phyloP scores from a whole-genome alignment of 352 stramenopile genomes.

The Pythium aquatile region DNA sequence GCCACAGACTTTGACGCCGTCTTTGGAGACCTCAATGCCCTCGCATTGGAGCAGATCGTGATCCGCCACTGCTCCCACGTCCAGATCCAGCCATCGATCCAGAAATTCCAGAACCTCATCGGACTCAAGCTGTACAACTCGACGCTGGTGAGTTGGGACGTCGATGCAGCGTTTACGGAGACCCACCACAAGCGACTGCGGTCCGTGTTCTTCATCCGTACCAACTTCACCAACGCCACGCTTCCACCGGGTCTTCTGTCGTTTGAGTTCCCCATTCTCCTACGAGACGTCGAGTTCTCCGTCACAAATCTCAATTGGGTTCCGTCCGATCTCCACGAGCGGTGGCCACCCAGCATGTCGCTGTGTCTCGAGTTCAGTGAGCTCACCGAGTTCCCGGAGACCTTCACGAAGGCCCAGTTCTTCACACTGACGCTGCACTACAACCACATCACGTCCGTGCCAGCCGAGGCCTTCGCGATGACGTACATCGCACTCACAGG shows the following conservation, averaged over 20 bases:
- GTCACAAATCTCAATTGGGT: conserved; percentile 36
- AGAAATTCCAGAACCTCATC: conserved; percentile 28
- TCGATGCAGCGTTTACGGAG: conserved; percentile 27
- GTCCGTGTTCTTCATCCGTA: conserved; percentile 32
- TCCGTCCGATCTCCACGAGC: conserved; percentile 33
- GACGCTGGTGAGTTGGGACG: not conserved
- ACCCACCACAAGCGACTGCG: conserved; percentile 28
- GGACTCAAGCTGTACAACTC: conserved; percentile 21
- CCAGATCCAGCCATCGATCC: conserved; percentile 29
- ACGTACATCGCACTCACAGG: conserved; percentile 26
- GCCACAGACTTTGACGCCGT: conserved; percentile 8
- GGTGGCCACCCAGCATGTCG: conserved; percentile 24
- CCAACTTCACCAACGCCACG: conserved; percentile 33
- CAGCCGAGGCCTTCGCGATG: conserved; percentile 7
- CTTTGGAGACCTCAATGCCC: conserved; percentile 26
- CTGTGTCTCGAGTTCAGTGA: conserved; percentile 19
- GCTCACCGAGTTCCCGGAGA: conserved; percentile 9
- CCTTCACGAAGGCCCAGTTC: conserved; percentile 9
- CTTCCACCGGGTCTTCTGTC: conserved; percentile 38
- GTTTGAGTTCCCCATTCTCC: conserved; percentile 27
- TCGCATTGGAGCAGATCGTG: conserved; percentile 28
- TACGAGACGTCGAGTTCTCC: conserved; percentile 42
- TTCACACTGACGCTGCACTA: conserved; percentile 4
- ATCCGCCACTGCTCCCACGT: conserved; percentile 40
- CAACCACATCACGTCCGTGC: conserved; percentile 6